These are phyloP conservation scores for Rubia yunnanensis DNA, from an alignment of 257 asterid species.

Conservation along the genomic window DNA sequence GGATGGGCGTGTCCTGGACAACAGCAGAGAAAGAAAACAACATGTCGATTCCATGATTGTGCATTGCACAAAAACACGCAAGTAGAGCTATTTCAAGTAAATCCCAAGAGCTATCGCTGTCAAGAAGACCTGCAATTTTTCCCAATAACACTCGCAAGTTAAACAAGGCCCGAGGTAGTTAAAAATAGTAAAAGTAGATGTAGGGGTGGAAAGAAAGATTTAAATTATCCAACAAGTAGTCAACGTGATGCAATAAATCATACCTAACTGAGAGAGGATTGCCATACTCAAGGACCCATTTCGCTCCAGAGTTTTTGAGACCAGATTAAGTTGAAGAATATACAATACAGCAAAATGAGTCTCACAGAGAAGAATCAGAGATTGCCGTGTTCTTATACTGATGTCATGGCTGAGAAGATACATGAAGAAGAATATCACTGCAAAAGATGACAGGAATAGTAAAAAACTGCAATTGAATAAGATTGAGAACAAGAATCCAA, in stretches of 20 bases:
- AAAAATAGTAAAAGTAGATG: neutral
- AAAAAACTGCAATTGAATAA: conserved; percentile 17
- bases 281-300: conserved; percentile 55
- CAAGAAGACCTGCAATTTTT: conserved; percentile 71
- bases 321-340: conserved; percentile 82
- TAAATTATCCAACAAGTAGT: neutral
- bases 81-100: conserved; percentile 79
- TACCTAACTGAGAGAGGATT: conserved; percentile 84
- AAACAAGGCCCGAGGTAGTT: conserved; percentile 3
- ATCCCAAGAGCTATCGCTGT: conserved; percentile 69
- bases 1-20: conserved; percentile 76
- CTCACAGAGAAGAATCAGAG: conserved; percentile 88
- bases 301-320: conserved; percentile 58
- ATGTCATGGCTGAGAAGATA: conserved; percentile 79
- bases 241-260: conserved; percentile 19
- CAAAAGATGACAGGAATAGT: conserved; percentile 27
- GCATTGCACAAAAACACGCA: conserved; percentile 88
- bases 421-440: conserved; percentile 90
- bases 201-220: conserved; percentile 1
- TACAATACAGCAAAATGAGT: conserved; percentile 80
- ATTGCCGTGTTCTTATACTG: conserved; percentile 63
- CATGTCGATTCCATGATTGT: conserved; percentile 88
- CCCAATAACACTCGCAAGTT: neutral
- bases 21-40: conserved; percentile 87
- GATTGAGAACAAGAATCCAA: conserved; percentile 1